These are phyloP conservation scores for Calocybe gangraenosa DNA, from an alignment of 768 basidiomycete genomes.

Conservation along the genomic window DNA sequence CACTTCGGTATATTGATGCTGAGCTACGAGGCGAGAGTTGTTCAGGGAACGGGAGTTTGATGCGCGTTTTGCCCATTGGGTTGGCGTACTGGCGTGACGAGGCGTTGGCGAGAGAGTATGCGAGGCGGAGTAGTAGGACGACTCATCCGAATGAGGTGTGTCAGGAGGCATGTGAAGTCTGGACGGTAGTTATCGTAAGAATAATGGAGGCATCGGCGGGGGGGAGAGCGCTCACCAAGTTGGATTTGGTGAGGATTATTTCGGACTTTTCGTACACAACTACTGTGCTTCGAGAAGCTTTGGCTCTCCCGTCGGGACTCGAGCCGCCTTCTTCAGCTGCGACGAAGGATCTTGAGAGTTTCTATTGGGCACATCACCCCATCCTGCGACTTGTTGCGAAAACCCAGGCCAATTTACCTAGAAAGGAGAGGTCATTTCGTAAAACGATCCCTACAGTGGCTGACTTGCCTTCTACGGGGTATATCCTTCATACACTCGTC, in stretches of 20 bases:
- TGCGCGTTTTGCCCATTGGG: constrained; percentile 42
- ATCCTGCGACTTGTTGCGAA: constrained; percentile 30
- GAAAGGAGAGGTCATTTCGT: constrained; percentile 11
- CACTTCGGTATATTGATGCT: constrained; percentile 24
- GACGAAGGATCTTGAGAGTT: constrained; percentile 24
- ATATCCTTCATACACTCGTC: constrained; percentile 34
- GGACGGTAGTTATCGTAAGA: constrained; percentile 30
- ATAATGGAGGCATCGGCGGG: constrained; percentile 26
- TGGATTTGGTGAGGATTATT: constrained; percentile 34
- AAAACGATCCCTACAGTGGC: constrained; percentile 27
- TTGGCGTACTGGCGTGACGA: constrained; percentile 38
- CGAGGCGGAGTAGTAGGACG: constrained; percentile 34
- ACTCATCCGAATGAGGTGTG: constrained; percentile 41
- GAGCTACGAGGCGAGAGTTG: constrained; percentile 22
- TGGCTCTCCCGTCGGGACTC: constrained; percentile 25
- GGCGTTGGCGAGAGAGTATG: constrained; percentile 25
- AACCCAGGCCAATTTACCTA: constrained; percentile 15
- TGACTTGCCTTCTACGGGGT: constrained; percentile 34
- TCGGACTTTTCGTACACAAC: constrained; percentile 32
- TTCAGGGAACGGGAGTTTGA: constrained; percentile 39
- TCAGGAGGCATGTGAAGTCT: constrained; percentile 37
- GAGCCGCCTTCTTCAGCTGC: constrained; percentile 14
- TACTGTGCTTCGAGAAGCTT: constrained; percentile 24
- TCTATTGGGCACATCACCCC: constrained; percentile 32
- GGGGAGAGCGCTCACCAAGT: constrained; percentile 27